Evolutionary conservation across 2,329 filamentous ascomycete species (phyloP).

Genomic region (Aspergillus novoparasiticus): DNA sequence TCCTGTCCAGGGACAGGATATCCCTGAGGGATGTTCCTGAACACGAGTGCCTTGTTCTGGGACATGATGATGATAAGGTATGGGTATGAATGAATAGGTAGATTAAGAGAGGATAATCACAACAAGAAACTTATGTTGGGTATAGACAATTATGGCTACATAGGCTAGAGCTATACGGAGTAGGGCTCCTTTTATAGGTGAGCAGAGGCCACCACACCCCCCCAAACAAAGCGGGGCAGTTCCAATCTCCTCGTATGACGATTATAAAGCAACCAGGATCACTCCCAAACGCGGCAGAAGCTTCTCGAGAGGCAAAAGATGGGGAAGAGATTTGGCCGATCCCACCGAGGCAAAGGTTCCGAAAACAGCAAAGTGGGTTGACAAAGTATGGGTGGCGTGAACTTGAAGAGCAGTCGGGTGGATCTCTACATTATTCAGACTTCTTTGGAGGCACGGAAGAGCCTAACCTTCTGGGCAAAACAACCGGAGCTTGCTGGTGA

Average conservation of each 20-base stretch:
- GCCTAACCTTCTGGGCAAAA: constrained; percentile 28
- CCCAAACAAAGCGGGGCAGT: constrained; percentile 21
- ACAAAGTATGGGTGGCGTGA: constrained; percentile 8
- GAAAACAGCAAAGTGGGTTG: constrained; percentile 8
- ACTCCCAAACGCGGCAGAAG: constrained; percentile 24
- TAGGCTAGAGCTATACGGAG: not conserved
- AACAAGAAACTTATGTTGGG: not conserved
- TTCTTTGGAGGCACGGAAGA: constrained; percentile 21
- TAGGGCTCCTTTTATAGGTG: not conserved
- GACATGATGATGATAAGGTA: constrained; percentile 28
- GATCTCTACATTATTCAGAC: constrained; percentile 15
- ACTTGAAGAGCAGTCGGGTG: constrained; percentile 8
- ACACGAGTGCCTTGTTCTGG: constrained; percentile 74
- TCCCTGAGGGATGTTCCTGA: constrained; percentile 68
- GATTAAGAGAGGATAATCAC: not conserved
- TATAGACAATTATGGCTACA: not conserved
- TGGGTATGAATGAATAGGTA: not conserved
- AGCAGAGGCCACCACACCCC: not conserved
- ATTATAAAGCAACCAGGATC: constrained; percentile 25
- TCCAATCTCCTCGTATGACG: constrained; percentile 7
- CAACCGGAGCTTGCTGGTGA: constrained; percentile 21
- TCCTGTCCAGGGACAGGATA: constrained; percentile 72
- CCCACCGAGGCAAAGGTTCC: not conserved
- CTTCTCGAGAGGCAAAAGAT: constrained; percentile 24
- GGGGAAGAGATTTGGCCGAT: not conserved